Evolutionary conservation across 225 moss, liverwort and hornwort species (phyloP), one percentile per base, ranked within the genome.

Genomic region (Pseudisothecium myosuroides): DNA sequence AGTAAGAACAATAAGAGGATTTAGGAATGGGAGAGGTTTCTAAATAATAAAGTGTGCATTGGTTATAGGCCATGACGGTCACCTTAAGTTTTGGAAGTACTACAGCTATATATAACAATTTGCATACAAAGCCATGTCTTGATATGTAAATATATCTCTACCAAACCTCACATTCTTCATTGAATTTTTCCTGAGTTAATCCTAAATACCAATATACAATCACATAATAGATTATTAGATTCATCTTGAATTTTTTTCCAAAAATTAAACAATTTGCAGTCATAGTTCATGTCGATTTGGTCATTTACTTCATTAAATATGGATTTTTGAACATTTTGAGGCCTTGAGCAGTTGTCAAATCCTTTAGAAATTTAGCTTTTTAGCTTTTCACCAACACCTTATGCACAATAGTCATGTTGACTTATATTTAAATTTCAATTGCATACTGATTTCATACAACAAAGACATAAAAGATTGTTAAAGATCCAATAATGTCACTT

Each of bases 361-460:
- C 39, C 7, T 23, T 22, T 7, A 23, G 1, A 0, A 23, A 23
- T 7, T 23, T 21, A 37, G 8, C 21, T 21, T 31, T n/a, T 3
- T 20, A 37, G 3, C 1, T 67, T 67, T 12, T 6, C 2, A 23
- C 13, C 7, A 68, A n/a, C 22, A 12, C 2, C n/a, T n/a, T 43
- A 71, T 71, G 14, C 2, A 43, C 27, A 27, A 3, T 9, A 27
- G 7, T 41, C 26, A 41, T 41, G 14, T 15, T 71, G 27, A 72
- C 1, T 72, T 17, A 5, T 39, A 28, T 73, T 43, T 73, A 9
- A 16, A 41, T 26, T 27, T 72, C 9, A 72, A 43, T 43, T 27
- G 15, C 27, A 27, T 43, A 1, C 41, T 71, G 26, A 41, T 71
- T 22, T 41, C 5, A 26, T 15, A 41, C 0, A 0, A 5, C 0